Evolutionary conservation across 495 filamentous ascomycete species (phyloP).

Genomic region (Podospora fimiseda): DNA sequence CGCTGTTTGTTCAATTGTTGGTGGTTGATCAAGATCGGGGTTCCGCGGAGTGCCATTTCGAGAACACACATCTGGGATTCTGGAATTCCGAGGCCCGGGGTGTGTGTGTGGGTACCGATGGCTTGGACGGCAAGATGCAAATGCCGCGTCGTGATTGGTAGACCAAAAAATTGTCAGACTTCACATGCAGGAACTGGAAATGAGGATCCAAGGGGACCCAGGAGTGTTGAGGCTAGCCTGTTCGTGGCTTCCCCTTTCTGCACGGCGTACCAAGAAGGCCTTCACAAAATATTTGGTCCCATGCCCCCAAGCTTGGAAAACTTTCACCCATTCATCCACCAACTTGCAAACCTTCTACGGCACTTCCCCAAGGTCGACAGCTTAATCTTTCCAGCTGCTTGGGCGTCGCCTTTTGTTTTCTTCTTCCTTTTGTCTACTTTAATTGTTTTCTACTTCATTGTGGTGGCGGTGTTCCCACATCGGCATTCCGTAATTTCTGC

Average conservation of each 20-base stretch:
- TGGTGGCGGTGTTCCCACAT: background rate
- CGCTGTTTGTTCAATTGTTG: background rate
- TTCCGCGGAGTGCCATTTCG: background rate
- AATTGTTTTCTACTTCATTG: background rate
- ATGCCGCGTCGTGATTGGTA: slow-evolving; percentile 15
- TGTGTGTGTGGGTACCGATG: background rate
- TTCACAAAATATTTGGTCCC: slow-evolving; percentile 16
- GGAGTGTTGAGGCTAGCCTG: slow-evolving; percentile 7
- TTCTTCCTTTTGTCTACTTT: slow-evolving; percentile 6
- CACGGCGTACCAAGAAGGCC: background rate
- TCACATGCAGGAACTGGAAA: slow-evolving; percentile 31
- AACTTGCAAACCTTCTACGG: slow-evolving; percentile 8
- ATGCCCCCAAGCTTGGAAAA: slow-evolving; percentile 8
- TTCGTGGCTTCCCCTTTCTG: slow-evolving; percentile 19
- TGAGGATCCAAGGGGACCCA: slow-evolving; percentile 14
- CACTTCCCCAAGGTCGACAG: slow-evolving; percentile 3
- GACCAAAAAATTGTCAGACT: slow-evolving; percentile 11
- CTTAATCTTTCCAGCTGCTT: slow-evolving; percentile 6
- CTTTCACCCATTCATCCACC: slow-evolving; percentile 1
- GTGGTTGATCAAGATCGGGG: background rate
- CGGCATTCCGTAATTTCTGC: background rate
- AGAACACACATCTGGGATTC: background rate
- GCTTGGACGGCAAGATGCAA: background rate
- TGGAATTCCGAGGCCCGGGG: slow-evolving; percentile 12
- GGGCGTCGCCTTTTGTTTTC: slow-evolving; percentile 2